Percentiles rank a stretch among this genome's conserved stretches.
phyloP scores from a whole-genome alignment of 2,329 filamentous ascomycete species.

The Nemania sp. region DNA sequence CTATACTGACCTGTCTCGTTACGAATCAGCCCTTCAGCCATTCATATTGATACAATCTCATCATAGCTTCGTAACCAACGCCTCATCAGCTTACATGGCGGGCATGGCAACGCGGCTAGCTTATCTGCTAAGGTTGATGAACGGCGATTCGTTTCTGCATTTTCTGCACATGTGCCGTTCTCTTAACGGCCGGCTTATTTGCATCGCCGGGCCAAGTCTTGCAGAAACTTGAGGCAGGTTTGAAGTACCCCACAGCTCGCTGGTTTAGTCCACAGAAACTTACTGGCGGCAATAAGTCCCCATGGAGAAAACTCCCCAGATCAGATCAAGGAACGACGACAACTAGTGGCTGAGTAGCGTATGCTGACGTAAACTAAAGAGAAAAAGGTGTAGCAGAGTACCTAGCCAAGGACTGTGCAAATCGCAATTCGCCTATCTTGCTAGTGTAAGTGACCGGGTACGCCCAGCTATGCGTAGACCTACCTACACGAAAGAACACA shows the following conservation, averaged over 20 bases:
- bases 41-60: slow-evolving; percentile 15
- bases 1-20: neutral
- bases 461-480: neutral
- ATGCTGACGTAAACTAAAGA: slow-evolving; percentile 3
- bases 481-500: neutral
- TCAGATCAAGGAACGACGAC: neutral
- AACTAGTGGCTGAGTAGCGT: neutral
- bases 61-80: slow-evolving; percentile 11
- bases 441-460: neutral
- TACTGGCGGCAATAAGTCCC: neutral
- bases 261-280: neutral
- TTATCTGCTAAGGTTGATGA: slow-evolving; percentile 10
- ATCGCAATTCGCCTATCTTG: neutral
- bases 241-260: neutral
- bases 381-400: neutral
- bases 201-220: neutral
- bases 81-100: slow-evolving; percentile 30
- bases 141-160: slow-evolving; percentile 13
- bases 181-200: neutral
- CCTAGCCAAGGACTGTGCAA: neutral
- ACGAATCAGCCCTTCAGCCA: slow-evolving; percentile 6
- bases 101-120: neutral
- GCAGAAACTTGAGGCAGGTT: neutral
- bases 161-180: slow-evolving; percentile 10
- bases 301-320: neutral